Evolutionary conservation across 148 eudicot species (phyloP).

Genomic region (Rhododendron henanense): DNA sequence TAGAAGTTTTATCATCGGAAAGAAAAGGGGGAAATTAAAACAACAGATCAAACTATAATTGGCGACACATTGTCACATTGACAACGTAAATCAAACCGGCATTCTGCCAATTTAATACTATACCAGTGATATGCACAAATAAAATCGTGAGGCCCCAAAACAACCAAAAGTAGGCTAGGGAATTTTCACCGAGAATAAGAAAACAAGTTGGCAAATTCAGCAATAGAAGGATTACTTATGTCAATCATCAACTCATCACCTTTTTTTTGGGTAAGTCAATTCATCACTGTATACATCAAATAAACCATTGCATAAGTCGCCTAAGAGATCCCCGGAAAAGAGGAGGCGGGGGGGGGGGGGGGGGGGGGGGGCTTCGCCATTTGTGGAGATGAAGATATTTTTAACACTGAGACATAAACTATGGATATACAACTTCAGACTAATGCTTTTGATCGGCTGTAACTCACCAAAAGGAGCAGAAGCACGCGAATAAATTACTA

Average conservation of each 20-base stretch:
- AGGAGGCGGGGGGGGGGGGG: accelerated
- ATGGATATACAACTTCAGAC: neutral
- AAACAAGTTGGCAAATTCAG: neutral
- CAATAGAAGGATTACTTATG: neutral
- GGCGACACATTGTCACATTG: neutral
- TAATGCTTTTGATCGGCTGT: neutral
- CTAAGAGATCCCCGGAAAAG: neutral
- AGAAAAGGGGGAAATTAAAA: neutral
- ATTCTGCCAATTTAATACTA: neutral
- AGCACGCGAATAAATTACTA: neutral
- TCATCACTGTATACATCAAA: neutral
- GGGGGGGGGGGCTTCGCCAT: neutral
- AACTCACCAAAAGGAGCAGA: neutral
- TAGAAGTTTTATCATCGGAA: neutral
- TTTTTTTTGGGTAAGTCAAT: neutral
- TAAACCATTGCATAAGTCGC: neutral
- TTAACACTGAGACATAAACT: neutral
- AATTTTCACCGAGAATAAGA: neutral
- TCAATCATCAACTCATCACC: neutral
- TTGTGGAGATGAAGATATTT: neutral
- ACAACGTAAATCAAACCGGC: neutral
- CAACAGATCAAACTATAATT: neutral
- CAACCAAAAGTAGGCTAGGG: neutral
- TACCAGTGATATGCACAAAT: neutral
- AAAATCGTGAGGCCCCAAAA: neutral